phyloP scores from a whole-genome alignment of 2,329 filamentous ascomycete genomes.

The Blastomyces percursus region DNA sequence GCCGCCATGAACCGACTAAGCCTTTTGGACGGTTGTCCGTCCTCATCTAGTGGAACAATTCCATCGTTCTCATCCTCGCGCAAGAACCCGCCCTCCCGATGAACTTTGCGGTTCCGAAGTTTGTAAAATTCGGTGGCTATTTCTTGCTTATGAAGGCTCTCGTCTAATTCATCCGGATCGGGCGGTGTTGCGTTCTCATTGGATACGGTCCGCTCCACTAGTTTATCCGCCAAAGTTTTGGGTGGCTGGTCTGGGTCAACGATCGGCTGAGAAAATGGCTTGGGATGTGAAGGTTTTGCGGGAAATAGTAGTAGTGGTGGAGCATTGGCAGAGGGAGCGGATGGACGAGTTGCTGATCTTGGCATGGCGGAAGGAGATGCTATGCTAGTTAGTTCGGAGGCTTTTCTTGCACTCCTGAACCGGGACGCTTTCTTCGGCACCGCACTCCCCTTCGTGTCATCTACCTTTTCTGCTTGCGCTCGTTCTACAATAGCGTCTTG shows the following conservation, averaged over 20 bases:
- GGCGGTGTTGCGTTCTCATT: constrained; percentile 26
- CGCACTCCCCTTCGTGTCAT: constrained; percentile 16
- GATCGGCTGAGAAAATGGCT: constrained; percentile 32
- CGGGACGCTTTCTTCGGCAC: constrained; percentile 30
- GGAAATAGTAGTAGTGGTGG: constrained; percentile 27
- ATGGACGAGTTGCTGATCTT: constrained; percentile 13
- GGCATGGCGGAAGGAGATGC: constrained; percentile 9
- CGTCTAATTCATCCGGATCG: constrained; percentile 58
- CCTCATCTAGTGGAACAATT: constrained; percentile 51
- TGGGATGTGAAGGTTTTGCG: constrained; percentile 27
- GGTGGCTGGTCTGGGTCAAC: constrained; percentile 8
- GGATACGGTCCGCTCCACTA: constrained; percentile 42
- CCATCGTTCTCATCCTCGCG: constrained; percentile 53
- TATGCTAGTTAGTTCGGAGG: constrained; percentile 9
- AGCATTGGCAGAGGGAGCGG: constrained; percentile 11
- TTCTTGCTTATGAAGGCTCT: constrained; percentile 61
- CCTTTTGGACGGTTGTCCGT: constrained; percentile 27
- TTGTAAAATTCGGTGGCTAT: constrained; percentile 74
- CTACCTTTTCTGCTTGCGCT: constrained; percentile 17
- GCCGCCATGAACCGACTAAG: constrained; percentile 41
- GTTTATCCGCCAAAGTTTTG: constrained; percentile 42
- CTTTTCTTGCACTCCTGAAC: constrained; percentile 32
- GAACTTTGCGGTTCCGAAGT: constrained; percentile 70
- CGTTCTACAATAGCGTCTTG: constrained; percentile 38
- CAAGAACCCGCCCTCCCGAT: constrained; percentile 71